Conservation (phyloP, 169 alveolate genomes). For the Pseudocohnilembus persalinus region DNA sequence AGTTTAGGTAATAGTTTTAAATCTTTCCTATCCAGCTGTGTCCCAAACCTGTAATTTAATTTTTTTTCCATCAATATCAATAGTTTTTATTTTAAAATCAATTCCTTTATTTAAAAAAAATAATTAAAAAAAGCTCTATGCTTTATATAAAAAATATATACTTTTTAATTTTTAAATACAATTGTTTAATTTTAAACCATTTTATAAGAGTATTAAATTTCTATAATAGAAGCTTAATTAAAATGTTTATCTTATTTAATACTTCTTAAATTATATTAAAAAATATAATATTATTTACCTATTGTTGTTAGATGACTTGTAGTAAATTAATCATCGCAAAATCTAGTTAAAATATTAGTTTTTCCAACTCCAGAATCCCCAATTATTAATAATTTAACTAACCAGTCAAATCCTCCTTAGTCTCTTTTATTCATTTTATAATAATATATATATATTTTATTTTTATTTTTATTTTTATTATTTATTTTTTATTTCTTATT, state of each 20-base stretch:
- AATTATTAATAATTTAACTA: constrained; percentile 52
- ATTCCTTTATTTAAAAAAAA: constrained; percentile 41
- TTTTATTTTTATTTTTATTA: too few relatives aligned
- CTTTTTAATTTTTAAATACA: background rate
- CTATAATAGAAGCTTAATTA: too few relatives aligned
- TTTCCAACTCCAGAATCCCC: constrained; percentile 63
- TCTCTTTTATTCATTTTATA: background rate
- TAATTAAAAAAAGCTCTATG: background rate
- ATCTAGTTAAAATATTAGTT: constrained; percentile 53
- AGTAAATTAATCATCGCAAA: constrained; percentile 38
- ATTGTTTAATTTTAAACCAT: background rate
- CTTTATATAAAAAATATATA: background rate
- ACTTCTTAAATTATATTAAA: too few relatives aligned
- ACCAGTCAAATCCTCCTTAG: constrained; percentile 22
- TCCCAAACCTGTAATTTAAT: constrained; percentile 84
- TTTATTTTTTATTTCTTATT: too few relatives aligned
- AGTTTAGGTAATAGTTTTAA: constrained; percentile 69
- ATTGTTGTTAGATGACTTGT: constrained; percentile 53
- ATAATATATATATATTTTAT: too few relatives aligned
- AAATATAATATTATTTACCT: too few relatives aligned
- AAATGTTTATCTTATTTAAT: too few relatives aligned
- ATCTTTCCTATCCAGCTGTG: constrained; percentile 87
- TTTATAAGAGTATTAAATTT: too few relatives aligned
- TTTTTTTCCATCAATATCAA: constrained; percentile 62
- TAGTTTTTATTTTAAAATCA: constrained; percentile 69